phyloP scores from a whole-genome alignment of 495 filamentous ascomycete species.

The Venustampulla echinocandica region DNA sequence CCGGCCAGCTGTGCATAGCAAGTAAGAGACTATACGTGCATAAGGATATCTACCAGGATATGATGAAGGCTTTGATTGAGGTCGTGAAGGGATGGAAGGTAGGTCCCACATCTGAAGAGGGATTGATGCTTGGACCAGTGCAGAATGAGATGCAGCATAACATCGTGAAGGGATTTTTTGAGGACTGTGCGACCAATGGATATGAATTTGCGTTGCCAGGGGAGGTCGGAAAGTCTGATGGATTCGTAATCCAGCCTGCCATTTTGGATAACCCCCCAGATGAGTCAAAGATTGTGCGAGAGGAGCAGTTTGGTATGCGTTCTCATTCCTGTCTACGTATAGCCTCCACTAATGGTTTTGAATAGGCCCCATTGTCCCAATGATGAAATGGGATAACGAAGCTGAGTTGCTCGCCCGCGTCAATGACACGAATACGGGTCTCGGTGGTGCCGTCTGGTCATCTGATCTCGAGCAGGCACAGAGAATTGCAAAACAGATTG shows the following conservation, averaged over 20 bases:
- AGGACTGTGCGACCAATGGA: conserved; percentile 31
- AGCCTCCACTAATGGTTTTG: not conserved
- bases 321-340: not conserved
- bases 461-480: conserved; percentile 34
- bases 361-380: conserved; percentile 38
- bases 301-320: conserved; percentile 34
- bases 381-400: conserved; percentile 38
- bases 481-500: conserved; percentile 31
- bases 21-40: conserved; percentile 54
- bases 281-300: conserved; percentile 38
- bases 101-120: conserved; percentile 12
- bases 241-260: conserved; percentile 37
- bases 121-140: conserved; percentile 35
- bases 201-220: conserved; percentile 36
- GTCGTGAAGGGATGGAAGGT: conserved; percentile 36
- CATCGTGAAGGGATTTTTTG: conserved; percentile 35
- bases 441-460: conserved; percentile 43
- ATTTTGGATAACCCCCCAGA: conserved; percentile 53
- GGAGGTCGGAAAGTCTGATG: conserved; percentile 29
- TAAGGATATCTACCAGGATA: conserved; percentile 44
- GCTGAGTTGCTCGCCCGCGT: conserved; percentile 41
- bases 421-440: conserved; percentile 38
- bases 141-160: conserved; percentile 45
- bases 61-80: conserved; percentile 37
- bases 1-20: conserved; percentile 49